Base-by-base conservation (phyloP, 2,329 filamentous ascomycete genomes). In the Colletotrichum sp. region DNA sequence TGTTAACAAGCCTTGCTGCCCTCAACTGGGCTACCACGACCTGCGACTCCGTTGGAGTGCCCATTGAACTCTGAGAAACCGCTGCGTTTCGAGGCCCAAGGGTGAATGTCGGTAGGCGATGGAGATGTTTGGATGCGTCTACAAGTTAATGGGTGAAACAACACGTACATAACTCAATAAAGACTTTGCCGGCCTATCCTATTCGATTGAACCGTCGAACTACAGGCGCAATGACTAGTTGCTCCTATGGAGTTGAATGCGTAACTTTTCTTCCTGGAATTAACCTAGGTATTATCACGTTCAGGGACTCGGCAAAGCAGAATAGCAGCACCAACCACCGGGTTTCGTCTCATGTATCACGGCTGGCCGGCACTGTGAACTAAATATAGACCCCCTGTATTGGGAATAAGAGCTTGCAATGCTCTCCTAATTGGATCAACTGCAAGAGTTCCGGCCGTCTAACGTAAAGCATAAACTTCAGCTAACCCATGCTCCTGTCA, bases 41-140 rank as follows among this genome's bases (percentile, higher is more conserved):
- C 55, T 75, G 72, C 72, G 44, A 60, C 24, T 52, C 63, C 18
- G 69, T 71, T 28, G 72, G 72, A 5, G 69, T 75, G 18, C 72
- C 72, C 24, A 55, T 75, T 9, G 57, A 70, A 16, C 26, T 44
- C 28, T 71, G 65, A 34, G 28, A 34, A 32, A n/a, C 12, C 18
- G 10, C 10, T 34, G 28, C 26, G 18, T 10, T 28, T 62, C 26
- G 24, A 10, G 28, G 15, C 28, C 26, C n/a, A 52, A 12, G 10
- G n/a, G n/a, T 52, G n/a, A 21, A 52, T 8, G n/a, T 52, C 12
- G 44, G 6, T 32, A 34, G 26, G 28, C 13, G 28, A 10, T 62
- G 18, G 16, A 32, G 28, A n/a, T 18, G 3, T 62, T 28, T n/a
- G 28, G 28, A n/a, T 62, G 59, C 59, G 26, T 34, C 26, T 62